A percentile compares a stretch with the other conserved stretches of the same genome.
Evolutionary conservation across 2,329 filamentous ascomycete genomes (phyloP).

Genomic region (Neopestalotiopsis sp.): DNA sequence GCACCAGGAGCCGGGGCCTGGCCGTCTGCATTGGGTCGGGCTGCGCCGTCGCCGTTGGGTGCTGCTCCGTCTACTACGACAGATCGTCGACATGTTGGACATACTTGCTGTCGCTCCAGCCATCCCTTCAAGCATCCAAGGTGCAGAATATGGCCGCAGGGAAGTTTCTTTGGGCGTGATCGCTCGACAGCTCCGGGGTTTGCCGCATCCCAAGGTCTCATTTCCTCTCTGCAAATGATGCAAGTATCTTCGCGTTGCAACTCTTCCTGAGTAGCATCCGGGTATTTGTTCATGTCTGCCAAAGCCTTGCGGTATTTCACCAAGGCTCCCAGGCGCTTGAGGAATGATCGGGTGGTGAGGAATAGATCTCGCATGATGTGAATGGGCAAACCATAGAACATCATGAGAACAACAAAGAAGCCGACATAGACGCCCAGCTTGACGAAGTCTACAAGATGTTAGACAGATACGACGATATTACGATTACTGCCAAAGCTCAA

Average conservation of each 20-base stretch:
- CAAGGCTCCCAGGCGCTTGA: constrained; percentile 87
- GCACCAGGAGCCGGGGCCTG: constrained; percentile 35
- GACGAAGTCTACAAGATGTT: constrained; percentile 70
- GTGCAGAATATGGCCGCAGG: constrained; percentile 94
- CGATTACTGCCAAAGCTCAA: not conserved
- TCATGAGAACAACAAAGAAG: constrained; percentile 92
- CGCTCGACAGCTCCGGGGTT: constrained; percentile 78
- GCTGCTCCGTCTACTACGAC: constrained; percentile 67
- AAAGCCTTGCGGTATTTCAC: constrained; percentile 90
- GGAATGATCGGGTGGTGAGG: constrained; percentile 89
- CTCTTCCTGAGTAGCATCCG: constrained; percentile 88
- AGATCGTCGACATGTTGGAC: constrained; percentile 88
- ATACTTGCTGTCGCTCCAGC: constrained; percentile 96
- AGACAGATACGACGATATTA: not conserved
- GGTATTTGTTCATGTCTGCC: constrained; percentile 92
- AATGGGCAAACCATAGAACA: constrained; percentile 93
- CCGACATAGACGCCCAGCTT: constrained; percentile 88
- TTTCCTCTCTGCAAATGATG: constrained; percentile 96
- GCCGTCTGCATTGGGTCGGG: constrained; percentile 35
- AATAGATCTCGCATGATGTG: constrained; percentile 97
- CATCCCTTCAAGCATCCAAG: constrained; percentile 94
- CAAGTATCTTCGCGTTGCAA: constrained; percentile 88
- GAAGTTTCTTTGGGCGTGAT: constrained; percentile 89
- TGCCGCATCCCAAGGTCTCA: constrained; percentile 76
- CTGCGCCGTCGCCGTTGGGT: constrained; percentile 38